These are phyloP conservation scores for Fusarium multiceps DNA, from an alignment of 2,329 filamentous ascomycete genomes.

Conservation along the genomic window DNA sequence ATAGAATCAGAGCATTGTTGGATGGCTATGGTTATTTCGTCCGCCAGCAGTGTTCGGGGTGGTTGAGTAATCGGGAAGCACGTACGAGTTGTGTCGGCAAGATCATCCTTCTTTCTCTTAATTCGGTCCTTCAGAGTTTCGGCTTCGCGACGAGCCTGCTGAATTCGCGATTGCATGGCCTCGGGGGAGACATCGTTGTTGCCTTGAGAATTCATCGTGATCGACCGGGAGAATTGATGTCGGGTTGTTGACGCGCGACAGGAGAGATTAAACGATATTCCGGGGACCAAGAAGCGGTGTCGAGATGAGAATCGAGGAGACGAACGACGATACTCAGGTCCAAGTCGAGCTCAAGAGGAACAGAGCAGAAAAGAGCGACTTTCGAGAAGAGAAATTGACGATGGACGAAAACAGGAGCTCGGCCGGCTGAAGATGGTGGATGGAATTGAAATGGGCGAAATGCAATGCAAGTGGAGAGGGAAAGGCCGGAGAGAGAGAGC, in stretches of 20 bases:
- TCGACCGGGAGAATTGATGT: slow-evolving; percentile 19
- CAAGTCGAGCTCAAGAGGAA: slow-evolving; percentile 40
- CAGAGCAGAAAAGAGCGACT: slow-evolving; percentile 42
- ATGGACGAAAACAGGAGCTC: slow-evolving; percentile 41
- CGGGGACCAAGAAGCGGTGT: slow-evolving; percentile 31
- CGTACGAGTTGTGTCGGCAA: slow-evolving; percentile 97
- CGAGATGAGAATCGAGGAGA: slow-evolving; percentile 23
- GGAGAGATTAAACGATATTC: slow-evolving; percentile 29
- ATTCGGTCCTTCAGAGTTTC: slow-evolving; percentile 98
- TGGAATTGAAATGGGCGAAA: slow-evolving; percentile 45
- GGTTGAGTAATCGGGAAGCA: slow-evolving; percentile 44
- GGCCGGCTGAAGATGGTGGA: slow-evolving; percentile 43
- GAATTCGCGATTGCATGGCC: slow-evolving; percentile 92
- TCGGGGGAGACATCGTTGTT: slow-evolving; percentile 74
- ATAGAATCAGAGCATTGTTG: background rate
- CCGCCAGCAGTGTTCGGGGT: background rate
- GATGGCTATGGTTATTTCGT: background rate
- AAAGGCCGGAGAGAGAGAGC: slow-evolving; percentile 46
- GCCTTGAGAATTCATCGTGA: slow-evolving; percentile 67
- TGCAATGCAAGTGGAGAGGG: slow-evolving; percentile 50
- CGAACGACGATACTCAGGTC: slow-evolving; percentile 36
- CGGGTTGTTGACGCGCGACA: slow-evolving; percentile 25
- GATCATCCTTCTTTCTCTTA: slow-evolving; percentile 99
- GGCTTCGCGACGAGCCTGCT: slow-evolving; percentile 93
- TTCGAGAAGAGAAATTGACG: slow-evolving; percentile 33